These are phyloP conservation scores for Aspergillus sp. DNA, from an alignment of 2,329 filamentous ascomycete species.

Conservation along the genomic window DNA sequence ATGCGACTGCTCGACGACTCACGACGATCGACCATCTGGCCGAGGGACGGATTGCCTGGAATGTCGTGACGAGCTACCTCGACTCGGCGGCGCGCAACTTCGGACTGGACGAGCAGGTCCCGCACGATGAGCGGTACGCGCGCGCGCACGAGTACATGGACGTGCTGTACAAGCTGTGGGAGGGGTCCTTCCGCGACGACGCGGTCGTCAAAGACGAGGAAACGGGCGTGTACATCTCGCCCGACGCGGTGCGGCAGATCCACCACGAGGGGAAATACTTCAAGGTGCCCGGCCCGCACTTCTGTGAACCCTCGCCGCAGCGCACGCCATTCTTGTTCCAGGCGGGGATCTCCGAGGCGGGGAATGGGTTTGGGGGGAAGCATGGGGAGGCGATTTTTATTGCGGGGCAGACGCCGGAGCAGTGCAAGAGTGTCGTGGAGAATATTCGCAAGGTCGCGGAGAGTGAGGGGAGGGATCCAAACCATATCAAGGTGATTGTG, in stretches of 20 bases:
- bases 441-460: constrained; percentile 46
- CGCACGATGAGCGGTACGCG: constrained; percentile 55
- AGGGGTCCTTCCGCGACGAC: constrained; percentile 56
- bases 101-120: constrained; percentile 50
- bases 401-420: constrained; percentile 49
- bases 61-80: constrained; percentile 56
- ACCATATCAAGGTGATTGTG: constrained; percentile 50
- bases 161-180: constrained; percentile 56
- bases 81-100: constrained; percentile 55
- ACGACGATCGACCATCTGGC: constrained; percentile 60
- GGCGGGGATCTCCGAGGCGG: constrained; percentile 52
- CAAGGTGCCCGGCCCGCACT: constrained; percentile 49
- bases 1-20: constrained; percentile 59
- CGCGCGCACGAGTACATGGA: constrained; percentile 55
- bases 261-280: constrained; percentile 49
- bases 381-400: constrained; percentile 54
- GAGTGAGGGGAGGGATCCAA: constrained; percentile 44
- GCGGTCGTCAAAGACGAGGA: constrained; percentile 31
- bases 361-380: constrained; percentile 51
- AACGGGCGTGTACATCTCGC: constrained; percentile 39
- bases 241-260: constrained; percentile 42
- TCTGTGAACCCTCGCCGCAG: constrained; percentile 52
- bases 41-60: constrained; percentile 57
- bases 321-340: constrained; percentile 55
- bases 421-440: constrained; percentile 48